Evolutionary conservation across 176 grass and related monocot species (phyloP).

Genomic region (Paspalum vaginatum): DNA sequence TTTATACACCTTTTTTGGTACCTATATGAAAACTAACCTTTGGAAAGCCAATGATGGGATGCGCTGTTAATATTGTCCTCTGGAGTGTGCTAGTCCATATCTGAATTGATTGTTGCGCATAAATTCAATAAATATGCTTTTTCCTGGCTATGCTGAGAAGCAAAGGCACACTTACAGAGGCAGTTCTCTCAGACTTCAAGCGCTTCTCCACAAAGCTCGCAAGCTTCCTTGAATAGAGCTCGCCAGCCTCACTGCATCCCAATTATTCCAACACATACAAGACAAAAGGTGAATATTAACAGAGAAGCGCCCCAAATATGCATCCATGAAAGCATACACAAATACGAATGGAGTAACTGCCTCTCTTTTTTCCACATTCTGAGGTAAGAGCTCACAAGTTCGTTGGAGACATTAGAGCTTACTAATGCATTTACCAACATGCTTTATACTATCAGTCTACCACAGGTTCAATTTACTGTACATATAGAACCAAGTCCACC

Average conservation of each 20-base stretch:
- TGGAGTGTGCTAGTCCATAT: slow-evolving; percentile 99
- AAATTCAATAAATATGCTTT: slow-evolving; percentile 21
- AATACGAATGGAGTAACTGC: not conserved
- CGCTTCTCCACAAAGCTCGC: slow-evolving; percentile 95
- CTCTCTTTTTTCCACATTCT: not conserved
- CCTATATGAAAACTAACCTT: slow-evolving; percentile 63
- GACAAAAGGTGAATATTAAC: not conserved
- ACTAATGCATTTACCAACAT: slow-evolving; percentile 15
- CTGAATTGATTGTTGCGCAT: slow-evolving; percentile 46
- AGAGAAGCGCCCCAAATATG: not conserved
- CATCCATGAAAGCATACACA: not conserved
- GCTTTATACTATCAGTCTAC: not conserved
- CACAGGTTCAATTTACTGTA: not conserved
- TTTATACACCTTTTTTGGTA: slow-evolving; percentile 36
- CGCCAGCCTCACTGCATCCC: slow-evolving; percentile 69
- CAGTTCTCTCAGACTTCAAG: slow-evolving; percentile 86
- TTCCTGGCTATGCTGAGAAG: slow-evolving; percentile 16
- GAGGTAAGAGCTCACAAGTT: slow-evolving; percentile 14
- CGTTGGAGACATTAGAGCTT: not conserved
- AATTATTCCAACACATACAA: slow-evolving; percentile 39
- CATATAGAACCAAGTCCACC: not conserved
- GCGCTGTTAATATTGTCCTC: slow-evolving; percentile 90
- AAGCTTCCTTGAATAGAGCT: slow-evolving; percentile 91
- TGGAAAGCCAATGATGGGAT: slow-evolving; percentile 92
- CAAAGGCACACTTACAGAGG: slow-evolving; percentile 74